Percentiles rank a stretch among this genome's conserved stretches.
phyloP scores from a whole-genome alignment of 2,329 filamentous ascomycete species.

The Saccharata proteae region DNA sequence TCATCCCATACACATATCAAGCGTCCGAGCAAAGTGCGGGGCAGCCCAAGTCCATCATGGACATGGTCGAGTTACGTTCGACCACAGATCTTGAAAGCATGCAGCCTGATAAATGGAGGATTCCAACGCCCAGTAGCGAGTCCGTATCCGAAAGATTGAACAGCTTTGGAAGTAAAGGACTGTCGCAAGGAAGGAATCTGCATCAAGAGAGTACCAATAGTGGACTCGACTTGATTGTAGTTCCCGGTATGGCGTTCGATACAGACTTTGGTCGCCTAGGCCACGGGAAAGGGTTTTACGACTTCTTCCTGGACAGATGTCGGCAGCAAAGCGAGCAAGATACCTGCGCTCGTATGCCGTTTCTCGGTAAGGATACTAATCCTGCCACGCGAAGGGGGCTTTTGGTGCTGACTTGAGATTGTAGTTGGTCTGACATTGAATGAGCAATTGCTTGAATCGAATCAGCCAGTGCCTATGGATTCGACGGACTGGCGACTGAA shows the following conservation, averaged over 20 bases:
- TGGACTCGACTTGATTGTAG: conserved; percentile 71
- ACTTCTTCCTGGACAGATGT: conserved; percentile 79
- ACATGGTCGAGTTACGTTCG: conserved; percentile 74
- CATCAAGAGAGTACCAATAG: conserved; percentile 12
- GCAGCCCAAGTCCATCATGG: conserved; percentile 66
- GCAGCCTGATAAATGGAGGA: conserved; percentile 77
- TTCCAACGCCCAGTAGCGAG: conserved; percentile 64
- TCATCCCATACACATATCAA: conserved; percentile 73
- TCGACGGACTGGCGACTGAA: conserved; percentile 70
- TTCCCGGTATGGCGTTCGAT: conserved; percentile 92
- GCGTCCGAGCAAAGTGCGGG: conserved; percentile 2
- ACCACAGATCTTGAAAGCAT: conserved; percentile 68
- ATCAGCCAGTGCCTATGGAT: conserved; percentile 59
- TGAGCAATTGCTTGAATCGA: conserved; percentile 66
- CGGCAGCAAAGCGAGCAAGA: conserved; percentile 27
- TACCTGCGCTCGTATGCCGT: conserved; percentile 35
- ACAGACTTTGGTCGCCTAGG: conserved; percentile 62
- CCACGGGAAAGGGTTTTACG: conserved; percentile 95
- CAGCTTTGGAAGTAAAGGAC: conserved; percentile 55
- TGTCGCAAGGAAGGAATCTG: conserved; percentile 25
- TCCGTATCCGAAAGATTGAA: conserved; percentile 58
- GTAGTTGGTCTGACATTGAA: conserved; percentile 68
- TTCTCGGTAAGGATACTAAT: conserved; percentile 37
- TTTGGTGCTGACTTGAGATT: conserved; percentile 6
- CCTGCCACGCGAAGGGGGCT: neutral